Evolutionary conservation across 495 filamentous ascomycete genomes (phyloP).

Genomic region (Pyronema omphalodes): DNA sequence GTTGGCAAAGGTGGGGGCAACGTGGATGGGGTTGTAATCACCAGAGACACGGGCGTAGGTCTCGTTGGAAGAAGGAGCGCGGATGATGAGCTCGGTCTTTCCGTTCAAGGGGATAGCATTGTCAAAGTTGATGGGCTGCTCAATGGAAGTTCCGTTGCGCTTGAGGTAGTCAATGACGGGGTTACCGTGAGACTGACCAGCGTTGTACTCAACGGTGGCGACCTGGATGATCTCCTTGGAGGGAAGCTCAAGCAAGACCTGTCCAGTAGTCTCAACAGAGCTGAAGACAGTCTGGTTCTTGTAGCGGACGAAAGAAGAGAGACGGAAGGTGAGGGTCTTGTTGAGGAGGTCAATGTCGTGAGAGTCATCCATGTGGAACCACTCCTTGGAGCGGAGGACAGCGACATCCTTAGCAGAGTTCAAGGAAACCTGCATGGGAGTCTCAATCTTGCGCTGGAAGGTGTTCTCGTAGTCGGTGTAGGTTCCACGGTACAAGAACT

Average conservation of each 20-base stretch:
- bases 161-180: conserved; percentile 92
- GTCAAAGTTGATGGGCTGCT: conserved; percentile 94
- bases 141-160: conserved; percentile 78
- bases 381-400: conserved; percentile 85
- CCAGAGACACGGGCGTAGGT: conserved; percentile 94
- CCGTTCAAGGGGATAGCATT: conserved; percentile 90
- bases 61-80: conserved; percentile 92
- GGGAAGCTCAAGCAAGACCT: conserved; percentile 86
- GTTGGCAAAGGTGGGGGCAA: conserved; percentile 83
- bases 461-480: conserved; percentile 94
- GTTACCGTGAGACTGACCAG: conserved; percentile 78
- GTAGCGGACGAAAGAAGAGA: conserved; percentile 76
- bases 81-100: conserved; percentile 67
- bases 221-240: conserved; percentile 95
- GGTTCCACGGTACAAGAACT: conserved; percentile 85
- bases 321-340: conserved; percentile 89
- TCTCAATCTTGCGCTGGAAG: conserved; percentile 93
- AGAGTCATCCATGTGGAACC: conserved; percentile 65
- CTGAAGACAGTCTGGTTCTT: conserved; percentile 90
- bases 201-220: conserved; percentile 83
- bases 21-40: conserved; percentile 97
- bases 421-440: conserved; percentile 83
- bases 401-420: conserved; percentile 75
- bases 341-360: conserved; percentile 65
- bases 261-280: conserved; percentile 76